phyloP scores from a whole-genome alignment of 805 yeast genomes.

The Starmerella roubikii region DNA sequence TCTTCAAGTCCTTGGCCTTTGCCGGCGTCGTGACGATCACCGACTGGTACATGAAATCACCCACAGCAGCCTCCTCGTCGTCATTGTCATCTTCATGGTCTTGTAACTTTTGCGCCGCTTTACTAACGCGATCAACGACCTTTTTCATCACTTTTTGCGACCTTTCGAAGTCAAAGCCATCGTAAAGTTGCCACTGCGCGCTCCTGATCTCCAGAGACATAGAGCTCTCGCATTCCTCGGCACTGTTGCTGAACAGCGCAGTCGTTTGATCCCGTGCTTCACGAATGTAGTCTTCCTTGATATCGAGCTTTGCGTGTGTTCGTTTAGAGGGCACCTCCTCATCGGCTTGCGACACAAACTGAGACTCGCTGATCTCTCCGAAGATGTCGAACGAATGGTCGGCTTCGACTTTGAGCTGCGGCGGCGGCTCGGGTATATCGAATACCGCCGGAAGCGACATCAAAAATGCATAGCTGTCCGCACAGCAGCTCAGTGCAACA shows the following conservation, averaged over 20 bases:
- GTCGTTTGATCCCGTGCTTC: no score
- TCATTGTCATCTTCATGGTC: slow-evolving; percentile 14
- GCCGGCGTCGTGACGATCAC: slow-evolving; percentile 39
- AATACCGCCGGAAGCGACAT: neutral
- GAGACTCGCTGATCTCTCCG: neutral
- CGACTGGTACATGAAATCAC: slow-evolving; percentile 63
- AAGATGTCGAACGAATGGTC: slow-evolving; percentile 1
- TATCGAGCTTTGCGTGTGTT: slow-evolving; percentile 8
- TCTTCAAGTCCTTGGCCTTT: slow-evolving; percentile 33
- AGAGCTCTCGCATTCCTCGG: no score
- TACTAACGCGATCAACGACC: slow-evolving; percentile 53
- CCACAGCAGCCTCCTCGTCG: slow-evolving; percentile 27
- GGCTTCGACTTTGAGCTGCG: neutral
- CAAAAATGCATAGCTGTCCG: slow-evolving; percentile 6
- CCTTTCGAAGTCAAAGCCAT: slow-evolving; percentile 86
- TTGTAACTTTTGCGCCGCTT: slow-evolving; percentile 12
- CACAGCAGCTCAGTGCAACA: slow-evolving; percentile 2
- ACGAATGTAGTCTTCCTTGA: slow-evolving; percentile 18
- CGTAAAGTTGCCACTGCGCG: slow-evolving; percentile 39
- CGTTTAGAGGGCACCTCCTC: neutral
- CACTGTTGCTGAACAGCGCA: no score
- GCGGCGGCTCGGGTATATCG: neutral
- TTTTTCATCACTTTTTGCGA: slow-evolving; percentile 54
- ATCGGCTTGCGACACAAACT: slow-evolving; percentile 1
- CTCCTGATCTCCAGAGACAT: slow-evolving; percentile 9